Evolutionary conservation across 1,284 basidiomycete genomes (phyloP), one percentile per base, ranked within the genome.

Genomic region (Abortiporus biennis): DNA sequence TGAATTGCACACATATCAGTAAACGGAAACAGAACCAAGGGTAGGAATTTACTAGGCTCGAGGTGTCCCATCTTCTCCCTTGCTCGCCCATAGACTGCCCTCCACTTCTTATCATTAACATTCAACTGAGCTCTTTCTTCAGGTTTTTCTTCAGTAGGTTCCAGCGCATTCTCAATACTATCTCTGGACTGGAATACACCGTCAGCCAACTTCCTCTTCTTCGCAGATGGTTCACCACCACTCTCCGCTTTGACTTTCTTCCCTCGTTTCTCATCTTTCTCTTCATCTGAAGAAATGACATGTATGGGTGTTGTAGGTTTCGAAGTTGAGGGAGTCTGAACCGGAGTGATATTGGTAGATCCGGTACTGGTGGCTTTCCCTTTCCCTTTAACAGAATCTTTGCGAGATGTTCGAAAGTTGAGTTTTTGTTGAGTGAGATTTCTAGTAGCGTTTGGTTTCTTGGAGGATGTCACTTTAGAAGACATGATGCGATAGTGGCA

Each of bases 11-110:
- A 31, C 17, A 35, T 13, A 19, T 43, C 4, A 50, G 31, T 6
- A 38, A 29, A 6, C 22, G 25, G 30, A 50, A 40, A 15, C 47
- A 47, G 11, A 47, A 42, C 3, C 33, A 46, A 35, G 38, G 31
- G 40, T 33, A 16, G 37, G 13, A 29, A 68, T 82, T 63, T 54
- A 90, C 86, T 74, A 12, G 82, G 72, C 41, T 67, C 56, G 23
- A 78, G 43, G 39, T 73, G 48, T 0, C 78, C 81, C 75, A 76
- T 79, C 53, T 69, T 76, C 42, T 57, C 61, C 54, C 69, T 68
- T 4, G 76, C 74, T 22, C 66, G 64, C 34, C 61, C 65, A 50
- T 64, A 68, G n/a, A 65, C 55, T 44, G 67, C 70, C 32, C 63
- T 66, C 68, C 80, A 87, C 38, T 64, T 68, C 30, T 74, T 78